Base-by-base conservation (phyloP, 768 basidiomycete genomes). In the Austroboletus eburneus region DNA sequence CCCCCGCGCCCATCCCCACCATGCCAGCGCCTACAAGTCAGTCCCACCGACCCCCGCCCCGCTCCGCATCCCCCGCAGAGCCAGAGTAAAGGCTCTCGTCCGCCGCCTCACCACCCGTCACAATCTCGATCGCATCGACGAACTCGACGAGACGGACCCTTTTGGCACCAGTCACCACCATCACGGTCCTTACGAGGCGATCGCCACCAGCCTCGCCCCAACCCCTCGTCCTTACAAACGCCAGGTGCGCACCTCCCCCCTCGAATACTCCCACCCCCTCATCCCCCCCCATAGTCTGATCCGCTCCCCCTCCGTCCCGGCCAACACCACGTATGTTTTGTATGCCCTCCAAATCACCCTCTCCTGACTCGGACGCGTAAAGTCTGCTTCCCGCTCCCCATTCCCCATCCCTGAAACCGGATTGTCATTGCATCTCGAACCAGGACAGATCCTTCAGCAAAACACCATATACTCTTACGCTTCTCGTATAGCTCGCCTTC, bases 61-160 rank as follows among this genome's bases (percentile, higher is more conserved):
- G n/a, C n/a, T n/a, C n/a, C n/a, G n/a, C n/a, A n/a, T 48, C 3
- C 45, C 35, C 17, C 50, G 51, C 37, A 66, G 45, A 42, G 46
- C 35, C 37, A 52, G 30, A 24, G 61, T 68, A 55, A 68, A 45
- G 17, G 53, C 62, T 6, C 32, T 68, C 25, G 51, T 65, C 24
- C 64, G 53, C 27, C 57, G 54, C 8, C 39, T 68, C 16, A 61
- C 64, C 33, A 47, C 36, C 25, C 58, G 40, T 51, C 61, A 36
- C 53, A 50, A 49, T 58, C 72, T 89, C 42, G 87, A 89, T 67
- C 73, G 74, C 24, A 83, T 91, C 50, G 87, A 91, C 59, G 84
- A 87, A 63, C 65, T 90, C 27, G 88, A 90, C 61, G 85, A 87
- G 60, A 78, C 79, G 6, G 84, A 81, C 62, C 85, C 87, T 2